A percentile compares a stretch with the other conserved stretches of the same genome.
phyloP scores from a whole-genome alignment of 257 asterid genomes.

The Scutellaria barbata region DNA sequence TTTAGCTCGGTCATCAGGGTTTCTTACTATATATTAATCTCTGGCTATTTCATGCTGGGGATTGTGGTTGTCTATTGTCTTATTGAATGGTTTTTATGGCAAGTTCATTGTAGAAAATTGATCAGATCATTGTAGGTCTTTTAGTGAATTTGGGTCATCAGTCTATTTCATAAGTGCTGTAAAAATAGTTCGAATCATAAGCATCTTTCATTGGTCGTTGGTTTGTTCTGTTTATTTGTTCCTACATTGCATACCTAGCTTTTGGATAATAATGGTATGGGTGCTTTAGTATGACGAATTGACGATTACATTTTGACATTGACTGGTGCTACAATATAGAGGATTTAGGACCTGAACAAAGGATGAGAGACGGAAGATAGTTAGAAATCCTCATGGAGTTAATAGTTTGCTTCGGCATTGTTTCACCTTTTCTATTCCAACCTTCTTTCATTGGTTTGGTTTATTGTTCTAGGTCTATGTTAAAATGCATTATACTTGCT shows the following conservation, averaged over 20 bases:
- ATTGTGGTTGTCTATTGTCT: background rate
- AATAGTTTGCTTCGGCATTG: slow-evolving; percentile 3
- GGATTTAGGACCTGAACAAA: background rate
- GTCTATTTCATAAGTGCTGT: background rate
- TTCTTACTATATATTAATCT: background rate
- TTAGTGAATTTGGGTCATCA: background rate
- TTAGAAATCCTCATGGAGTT: background rate
- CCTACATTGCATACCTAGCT: background rate
- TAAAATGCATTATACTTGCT: slow-evolving; percentile 8
- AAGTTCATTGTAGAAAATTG: background rate
- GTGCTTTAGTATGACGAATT: background rate
- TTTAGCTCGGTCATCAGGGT: slow-evolving; percentile 3
- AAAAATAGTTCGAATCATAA: background rate
- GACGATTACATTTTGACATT: background rate
- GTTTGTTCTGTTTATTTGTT: background rate
- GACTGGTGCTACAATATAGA: background rate
- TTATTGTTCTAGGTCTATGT: background rate
- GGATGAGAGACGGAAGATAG: background rate
- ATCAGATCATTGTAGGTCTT: background rate
- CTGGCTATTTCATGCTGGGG: background rate
- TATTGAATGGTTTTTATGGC: background rate
- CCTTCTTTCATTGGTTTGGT: background rate
- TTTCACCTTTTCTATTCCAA: slow-evolving; percentile 12
- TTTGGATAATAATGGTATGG: background rate
- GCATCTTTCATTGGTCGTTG: background rate